phyloP scores from a whole-genome alignment of 371 early-diverging fungal genomes.

The Mortierella sp. region DNA sequence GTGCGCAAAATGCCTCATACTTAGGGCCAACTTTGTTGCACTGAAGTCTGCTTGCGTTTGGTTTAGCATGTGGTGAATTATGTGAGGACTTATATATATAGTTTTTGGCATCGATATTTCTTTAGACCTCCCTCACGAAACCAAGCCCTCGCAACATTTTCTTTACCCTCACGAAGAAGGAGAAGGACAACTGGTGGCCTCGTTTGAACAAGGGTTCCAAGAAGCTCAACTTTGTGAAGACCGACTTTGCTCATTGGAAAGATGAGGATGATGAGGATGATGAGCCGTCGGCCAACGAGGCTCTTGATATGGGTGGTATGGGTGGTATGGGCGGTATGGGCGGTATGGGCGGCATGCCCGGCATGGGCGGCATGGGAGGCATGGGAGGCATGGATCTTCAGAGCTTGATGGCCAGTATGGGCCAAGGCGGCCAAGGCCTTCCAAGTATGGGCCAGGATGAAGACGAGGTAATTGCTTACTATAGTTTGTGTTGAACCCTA shows the following conservation, averaged over 20 bases:
- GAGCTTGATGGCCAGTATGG: conserved; percentile 45
- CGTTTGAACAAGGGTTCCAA: conserved; percentile 77
- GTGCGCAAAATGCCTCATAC: no score
- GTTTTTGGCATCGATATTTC: not conserved
- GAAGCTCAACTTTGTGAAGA: conserved; percentile 82
- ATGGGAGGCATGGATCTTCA: conserved; percentile 46
- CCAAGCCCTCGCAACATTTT: conserved; percentile 74
- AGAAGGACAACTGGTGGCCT: conserved; percentile 86
- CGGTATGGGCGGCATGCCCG: conserved; percentile 64
- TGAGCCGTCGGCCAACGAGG: conserved; percentile 62
- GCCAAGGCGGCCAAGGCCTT: conserved; percentile 30
- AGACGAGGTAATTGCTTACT: conserved; percentile 1
- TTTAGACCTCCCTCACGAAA: conserved; percentile 74
- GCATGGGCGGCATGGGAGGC: conserved; percentile 58
- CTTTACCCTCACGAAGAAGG: conserved; percentile 77
- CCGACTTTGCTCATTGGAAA: conserved; percentile 91
- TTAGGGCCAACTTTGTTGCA: no score
- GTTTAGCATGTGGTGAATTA: not conserved
- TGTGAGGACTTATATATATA: not conserved
- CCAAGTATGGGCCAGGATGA: conserved; percentile 27
- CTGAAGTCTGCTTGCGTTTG: not conserved
- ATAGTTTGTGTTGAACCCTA: not conserved
- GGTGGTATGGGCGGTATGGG: conserved; percentile 65
- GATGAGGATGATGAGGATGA: conserved; percentile 96
- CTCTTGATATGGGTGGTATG: conserved; percentile 68